A percentile compares a stretch with the other conserved stretches of the same genome.
phyloP scores from a whole-genome alignment of 129 eudicot species.

The Smallanthus sonchifolius region DNA sequence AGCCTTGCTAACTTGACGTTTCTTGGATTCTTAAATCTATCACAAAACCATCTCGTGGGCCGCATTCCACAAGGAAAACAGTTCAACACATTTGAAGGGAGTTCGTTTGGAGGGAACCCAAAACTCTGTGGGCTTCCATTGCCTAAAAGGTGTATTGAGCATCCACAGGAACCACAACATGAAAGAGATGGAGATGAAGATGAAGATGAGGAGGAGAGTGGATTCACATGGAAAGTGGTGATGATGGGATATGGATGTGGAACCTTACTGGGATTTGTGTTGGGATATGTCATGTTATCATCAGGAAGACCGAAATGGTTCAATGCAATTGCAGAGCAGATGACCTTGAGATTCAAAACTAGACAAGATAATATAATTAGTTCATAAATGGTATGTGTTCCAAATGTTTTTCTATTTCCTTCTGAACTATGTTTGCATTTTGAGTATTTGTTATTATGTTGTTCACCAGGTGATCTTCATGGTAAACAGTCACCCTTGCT shows the following conservation, averaged over 20 bases:
- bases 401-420: not conserved
- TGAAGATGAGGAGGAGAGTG: not conserved
- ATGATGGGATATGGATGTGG: constrained; percentile 29
- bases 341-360: not conserved
- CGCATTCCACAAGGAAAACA: constrained; percentile 17
- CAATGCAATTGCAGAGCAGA: not conserved
- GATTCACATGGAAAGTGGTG: constrained; percentile 25
- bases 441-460: not conserved
- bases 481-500: no score
- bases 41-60: constrained; percentile 22
- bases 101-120: constrained; percentile 1
- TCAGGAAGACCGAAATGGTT: not conserved
- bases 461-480: not conserved
- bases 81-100: not conserved
- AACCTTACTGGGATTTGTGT: not conserved
- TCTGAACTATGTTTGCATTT: not conserved
- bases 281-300: constrained; percentile 17
- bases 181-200: not conserved
- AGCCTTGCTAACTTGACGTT: constrained; percentile 11
- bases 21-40: constrained; percentile 33
- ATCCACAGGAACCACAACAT: not conserved
- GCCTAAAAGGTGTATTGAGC: not conserved
- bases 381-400: not conserved
- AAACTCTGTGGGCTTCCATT: constrained; percentile 12
- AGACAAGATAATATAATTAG: not conserved